Percentiles rank a stretch among this genome's conserved stretches.
Evolutionary conservation across 1,139 yeast species (phyloP).

Genomic region (Scheffersomyces insectosa): DNA sequence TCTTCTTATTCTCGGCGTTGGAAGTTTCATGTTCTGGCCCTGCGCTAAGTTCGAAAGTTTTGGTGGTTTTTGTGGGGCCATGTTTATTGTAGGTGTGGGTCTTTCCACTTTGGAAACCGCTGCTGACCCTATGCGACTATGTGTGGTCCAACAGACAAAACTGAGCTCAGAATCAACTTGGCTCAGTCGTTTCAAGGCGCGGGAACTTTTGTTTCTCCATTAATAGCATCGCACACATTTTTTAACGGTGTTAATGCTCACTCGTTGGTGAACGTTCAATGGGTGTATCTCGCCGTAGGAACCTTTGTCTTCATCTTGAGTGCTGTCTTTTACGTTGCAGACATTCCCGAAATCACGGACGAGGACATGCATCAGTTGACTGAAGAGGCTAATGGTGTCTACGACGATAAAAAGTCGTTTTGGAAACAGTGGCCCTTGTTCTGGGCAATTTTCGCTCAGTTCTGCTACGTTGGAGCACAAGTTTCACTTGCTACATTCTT

Average conservation of each 20-base stretch:
- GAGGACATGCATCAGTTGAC: background rate
- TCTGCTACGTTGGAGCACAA: background rate
- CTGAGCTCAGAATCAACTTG: slow-evolving; percentile 1
- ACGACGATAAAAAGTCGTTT: background rate
- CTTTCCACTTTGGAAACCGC: background rate
- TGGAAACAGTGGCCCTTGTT: background rate
- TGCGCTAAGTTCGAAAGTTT: background rate
- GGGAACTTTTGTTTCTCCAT: background rate
- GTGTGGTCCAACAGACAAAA: background rate
- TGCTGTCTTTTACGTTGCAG: background rate
- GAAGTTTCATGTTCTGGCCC: background rate
- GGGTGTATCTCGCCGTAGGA: background rate
- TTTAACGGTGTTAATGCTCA: background rate
- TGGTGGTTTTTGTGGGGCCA: background rate
- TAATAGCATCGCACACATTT: background rate
- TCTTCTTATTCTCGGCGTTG: background rate
- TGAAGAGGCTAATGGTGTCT: background rate
- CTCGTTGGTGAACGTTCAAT: background rate
- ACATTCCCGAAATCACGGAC: background rate
- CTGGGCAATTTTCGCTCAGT: background rate
- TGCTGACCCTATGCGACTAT: background rate
- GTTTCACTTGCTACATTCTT: background rate
- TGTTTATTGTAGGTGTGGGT: background rate
- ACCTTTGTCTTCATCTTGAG: background rate
- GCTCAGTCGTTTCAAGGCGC: background rate